Percentiles rank a stretch among this genome's conserved stretches.
Conservation (phyloP, 768 basidiomycete genomes). For the Filobasidium wieringae region DNA sequence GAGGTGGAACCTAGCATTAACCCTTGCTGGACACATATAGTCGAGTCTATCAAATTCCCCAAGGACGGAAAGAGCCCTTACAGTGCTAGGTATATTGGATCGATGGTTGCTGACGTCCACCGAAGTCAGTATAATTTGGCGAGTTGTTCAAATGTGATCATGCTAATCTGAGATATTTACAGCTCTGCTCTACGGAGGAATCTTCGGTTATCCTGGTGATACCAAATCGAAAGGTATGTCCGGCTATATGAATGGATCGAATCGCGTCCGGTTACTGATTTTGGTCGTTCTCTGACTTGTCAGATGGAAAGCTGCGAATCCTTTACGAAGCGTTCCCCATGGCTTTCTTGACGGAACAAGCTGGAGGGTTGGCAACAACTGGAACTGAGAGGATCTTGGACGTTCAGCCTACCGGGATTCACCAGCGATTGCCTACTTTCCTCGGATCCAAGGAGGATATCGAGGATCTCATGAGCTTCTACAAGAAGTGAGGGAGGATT, state of each 20-base stretch:
- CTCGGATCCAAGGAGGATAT: slow-evolving; percentile 90
- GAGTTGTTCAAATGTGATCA: not conserved
- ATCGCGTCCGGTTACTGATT: not conserved
- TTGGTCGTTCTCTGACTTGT: not conserved
- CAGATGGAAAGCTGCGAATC: slow-evolving; percentile 70
- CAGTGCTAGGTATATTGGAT: slow-evolving; percentile 63
- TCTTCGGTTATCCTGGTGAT: slow-evolving; percentile 96
- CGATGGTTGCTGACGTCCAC: slow-evolving; percentile 93
- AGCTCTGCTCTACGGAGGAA: slow-evolving; percentile 79
- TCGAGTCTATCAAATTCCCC: slow-evolving; percentile 37
- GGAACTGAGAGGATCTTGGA: slow-evolving; percentile 89
- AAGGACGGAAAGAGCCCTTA: slow-evolving; percentile 43
- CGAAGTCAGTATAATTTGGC: slow-evolving; percentile 1
- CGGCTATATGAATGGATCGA: slow-evolving; percentile 45
- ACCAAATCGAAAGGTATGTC: slow-evolving; percentile 60
- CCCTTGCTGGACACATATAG: not conserved
- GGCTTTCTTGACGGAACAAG: slow-evolving; percentile 88
- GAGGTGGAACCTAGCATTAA: not conserved
- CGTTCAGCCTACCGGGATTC: slow-evolving; percentile 71
- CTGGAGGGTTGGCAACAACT: slow-evolving; percentile 91
- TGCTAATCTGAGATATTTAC: not conserved
- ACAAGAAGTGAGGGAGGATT: slow-evolving; percentile 43
- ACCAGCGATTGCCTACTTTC: slow-evolving; percentile 86
- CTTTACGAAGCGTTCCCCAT: slow-evolving; percentile 98
- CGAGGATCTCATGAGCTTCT: slow-evolving; percentile 75